phyloP scores from a whole-genome alignment of 1,284 basidiomycete species.

The Entoloma clypeatum region DNA sequence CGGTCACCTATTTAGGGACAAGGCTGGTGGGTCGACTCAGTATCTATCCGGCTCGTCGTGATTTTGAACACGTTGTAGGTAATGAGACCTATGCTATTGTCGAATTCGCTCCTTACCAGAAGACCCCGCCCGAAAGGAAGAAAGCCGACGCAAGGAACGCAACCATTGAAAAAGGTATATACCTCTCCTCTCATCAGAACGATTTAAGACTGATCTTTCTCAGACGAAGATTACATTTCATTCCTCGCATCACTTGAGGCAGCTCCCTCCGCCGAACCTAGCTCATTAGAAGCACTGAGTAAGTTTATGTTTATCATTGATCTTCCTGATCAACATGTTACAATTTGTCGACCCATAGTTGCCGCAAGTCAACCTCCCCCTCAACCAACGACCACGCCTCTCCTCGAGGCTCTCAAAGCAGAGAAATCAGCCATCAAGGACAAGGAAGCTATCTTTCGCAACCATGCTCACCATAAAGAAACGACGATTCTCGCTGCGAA shows the following conservation, averaged over 20 bases:
- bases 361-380: slow-evolving; percentile 54
- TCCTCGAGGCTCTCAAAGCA: slow-evolving; percentile 84
- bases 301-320: slow-evolving; percentile 22
- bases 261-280: slow-evolving; percentile 48
- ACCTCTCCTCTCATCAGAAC: slow-evolving; percentile 1
- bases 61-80: slow-evolving; percentile 63
- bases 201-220: slow-evolving; percentile 1
- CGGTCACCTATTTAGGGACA: slow-evolving; percentile 89
- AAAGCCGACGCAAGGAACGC: slow-evolving; percentile 68
- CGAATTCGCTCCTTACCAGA: slow-evolving; percentile 93
- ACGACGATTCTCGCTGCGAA: slow-evolving; percentile 23
- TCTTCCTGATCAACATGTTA: background rate
- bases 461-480: slow-evolving; percentile 66
- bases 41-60: background rate
- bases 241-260: slow-evolving; percentile 69
- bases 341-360: slow-evolving; percentile 37
- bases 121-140: slow-evolving; percentile 70
- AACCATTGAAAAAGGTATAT: slow-evolving; percentile 73
- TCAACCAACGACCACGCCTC: slow-evolving; percentile 76
- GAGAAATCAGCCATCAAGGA: slow-evolving; percentile 72
- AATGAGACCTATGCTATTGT: slow-evolving; percentile 86
- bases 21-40: slow-evolving; percentile 60
- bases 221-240: slow-evolving; percentile 79
- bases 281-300: slow-evolving; percentile 64
- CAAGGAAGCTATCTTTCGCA: slow-evolving; percentile 64